These are phyloP conservation scores for Pinus tabuliformis DNA, from an alignment of 75 land plant genomes.

Conservation along the genomic window DNA sequence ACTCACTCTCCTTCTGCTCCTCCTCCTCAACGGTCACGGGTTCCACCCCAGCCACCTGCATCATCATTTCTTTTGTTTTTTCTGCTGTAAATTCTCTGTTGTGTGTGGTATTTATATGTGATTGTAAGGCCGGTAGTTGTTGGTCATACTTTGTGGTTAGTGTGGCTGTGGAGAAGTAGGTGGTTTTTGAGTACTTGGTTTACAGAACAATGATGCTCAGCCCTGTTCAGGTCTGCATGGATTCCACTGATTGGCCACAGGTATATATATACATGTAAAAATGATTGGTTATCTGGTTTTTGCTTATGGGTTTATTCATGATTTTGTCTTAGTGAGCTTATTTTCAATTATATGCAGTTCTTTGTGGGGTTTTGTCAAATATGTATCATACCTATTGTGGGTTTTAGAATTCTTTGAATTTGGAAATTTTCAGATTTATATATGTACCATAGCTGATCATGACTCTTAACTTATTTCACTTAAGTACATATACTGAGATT, in stretches of 20 bases:
- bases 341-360: no score
- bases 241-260: conserved; percentile 6
- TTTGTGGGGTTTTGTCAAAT: no score
- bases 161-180: neutral
- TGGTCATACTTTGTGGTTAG: no score
- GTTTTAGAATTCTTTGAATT: no score
- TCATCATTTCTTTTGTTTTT: neutral
- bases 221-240: conserved; percentile 11
- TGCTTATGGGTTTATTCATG: no score
- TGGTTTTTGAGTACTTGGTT: neutral
- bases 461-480: no score
- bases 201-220: conserved; percentile 8
- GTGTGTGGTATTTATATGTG: neutral
- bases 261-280: neutral
- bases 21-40: neutral
- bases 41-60: neutral
- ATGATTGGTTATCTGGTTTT: neutral
- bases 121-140: neutral
- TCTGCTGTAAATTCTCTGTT: neutral
- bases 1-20: neutral
- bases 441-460: no score
- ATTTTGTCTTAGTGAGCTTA: no score
- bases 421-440: no score
- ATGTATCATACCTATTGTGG: no score
- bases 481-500: no score